Evolutionary conservation across 2,329 filamentous ascomycete genomes (phyloP), one percentile per base, ranked within the genome.

Genomic region (Apiospora marii): DNA sequence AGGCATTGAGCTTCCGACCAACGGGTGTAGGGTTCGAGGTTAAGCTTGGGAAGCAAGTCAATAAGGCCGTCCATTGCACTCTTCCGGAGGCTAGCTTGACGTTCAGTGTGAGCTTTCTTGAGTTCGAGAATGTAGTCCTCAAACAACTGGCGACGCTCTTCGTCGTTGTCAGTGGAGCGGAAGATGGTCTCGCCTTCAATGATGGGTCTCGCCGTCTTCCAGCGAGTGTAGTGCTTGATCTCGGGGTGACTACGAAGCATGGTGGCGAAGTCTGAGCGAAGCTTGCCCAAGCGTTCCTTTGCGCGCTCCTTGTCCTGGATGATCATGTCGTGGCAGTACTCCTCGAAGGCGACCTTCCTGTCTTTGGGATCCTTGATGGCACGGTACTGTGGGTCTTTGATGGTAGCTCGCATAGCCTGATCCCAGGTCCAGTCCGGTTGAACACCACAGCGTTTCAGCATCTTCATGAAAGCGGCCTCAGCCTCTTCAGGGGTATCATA

Each of bases 191-290:
- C 96, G 69, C 93, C 93, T 83, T 98, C 94, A 74, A 99, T 94
- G 75, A 98, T 97, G 13, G 95, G 94, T 69, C 94, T 92, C 70
- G 96, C 96, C 22, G 94, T 98, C 88, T 95, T 97, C 96, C 96
- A 99, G 74, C 95, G 93, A 58, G 96, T 98, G 83, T 97, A 98
- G 82, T 98, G 91, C 83, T 95, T 96, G 83, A 99, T 98, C 83
- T 99, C 96, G 74, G 95, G 95, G 82, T 99, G 96, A 76, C 95
- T 95, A 84, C 93, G 94, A 76, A 99, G 89, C 96, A 99, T 99
- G 71, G 92, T 95, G 77, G 93, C 93, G 83, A 99, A 99, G 86
- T 98, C 96, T 82, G 93, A 89, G 79, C 95, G 94, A 80, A 98
- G 88, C 86, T 98, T 98, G 78, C 94, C 89, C 82, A 97, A 88